phyloP scores from a whole-genome alignment of 192 early-diverging fungal species.

The Glomus cerebriforme region DNA sequence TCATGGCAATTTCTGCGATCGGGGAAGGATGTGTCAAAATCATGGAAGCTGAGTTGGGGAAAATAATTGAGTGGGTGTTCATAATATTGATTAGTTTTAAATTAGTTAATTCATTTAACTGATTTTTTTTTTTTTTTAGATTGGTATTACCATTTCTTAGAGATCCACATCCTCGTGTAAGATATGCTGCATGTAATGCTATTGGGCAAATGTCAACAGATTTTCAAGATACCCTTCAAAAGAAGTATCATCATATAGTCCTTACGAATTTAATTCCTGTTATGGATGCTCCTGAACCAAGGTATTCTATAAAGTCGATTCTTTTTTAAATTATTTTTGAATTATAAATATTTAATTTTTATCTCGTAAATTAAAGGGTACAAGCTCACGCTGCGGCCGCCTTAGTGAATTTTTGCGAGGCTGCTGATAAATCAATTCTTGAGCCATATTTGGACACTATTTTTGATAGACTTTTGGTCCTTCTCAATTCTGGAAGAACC shows the following conservation, averaged over 20 bases:
- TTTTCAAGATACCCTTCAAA: constrained; percentile 81
- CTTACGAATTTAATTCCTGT: constrained; percentile 80
- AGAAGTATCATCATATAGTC: constrained; percentile 70
- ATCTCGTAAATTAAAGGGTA: constrained; percentile 69
- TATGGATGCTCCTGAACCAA: constrained; percentile 66
- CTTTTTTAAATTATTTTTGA: neutral
- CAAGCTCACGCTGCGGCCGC: constrained; percentile 96
- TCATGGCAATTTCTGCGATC: constrained; percentile 94
- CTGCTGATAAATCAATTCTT: constrained; percentile 77
- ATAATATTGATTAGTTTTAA: neutral
- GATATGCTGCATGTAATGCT: constrained; percentile 95
- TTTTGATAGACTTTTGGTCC: constrained; percentile 79
- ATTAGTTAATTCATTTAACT: neutral
- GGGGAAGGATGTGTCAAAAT: constrained; percentile 95
- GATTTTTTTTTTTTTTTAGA: constrained; percentile 16
- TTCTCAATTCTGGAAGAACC: constrained; percentile 81
- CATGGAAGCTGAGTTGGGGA: constrained; percentile 87
- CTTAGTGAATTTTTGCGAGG: constrained; percentile 97
- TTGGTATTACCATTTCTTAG: constrained; percentile 79
- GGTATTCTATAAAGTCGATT: constrained; percentile 22
- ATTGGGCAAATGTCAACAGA: constrained; percentile 98
- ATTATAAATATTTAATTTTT: neutral
- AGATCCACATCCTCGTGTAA: constrained; percentile 93
- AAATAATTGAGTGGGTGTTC: constrained; percentile 62
- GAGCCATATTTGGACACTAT: constrained; percentile 90